A percentile compares a stretch with the other conserved stretches of the same genome.
phyloP scores from a whole-genome alignment of 306 rosid genomes.

The Cicer bijugum region DNA sequence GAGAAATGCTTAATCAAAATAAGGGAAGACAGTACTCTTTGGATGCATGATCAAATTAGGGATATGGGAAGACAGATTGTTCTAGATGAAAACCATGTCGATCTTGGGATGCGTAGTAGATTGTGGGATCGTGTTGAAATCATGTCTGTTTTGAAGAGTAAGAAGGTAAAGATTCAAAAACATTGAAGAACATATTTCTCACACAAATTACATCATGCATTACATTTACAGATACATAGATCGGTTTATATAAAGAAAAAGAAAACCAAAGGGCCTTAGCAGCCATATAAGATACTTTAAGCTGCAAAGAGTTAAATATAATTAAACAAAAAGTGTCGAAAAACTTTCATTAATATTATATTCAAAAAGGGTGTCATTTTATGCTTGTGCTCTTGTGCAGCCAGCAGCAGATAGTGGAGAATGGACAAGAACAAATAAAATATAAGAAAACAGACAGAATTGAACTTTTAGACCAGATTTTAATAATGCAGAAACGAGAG shows the following conservation, averaged over 20 bases:
- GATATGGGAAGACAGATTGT: conserved; percentile 78
- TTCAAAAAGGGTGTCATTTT: conserved; percentile 17
- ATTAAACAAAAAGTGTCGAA: neutral
- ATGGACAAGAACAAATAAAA: neutral
- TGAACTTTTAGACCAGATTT: neutral
- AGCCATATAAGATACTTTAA: neutral
- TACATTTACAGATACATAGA: neutral
- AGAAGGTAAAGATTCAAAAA: conserved; percentile 47
- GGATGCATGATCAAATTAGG: conserved; percentile 77
- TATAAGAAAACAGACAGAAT: neutral
- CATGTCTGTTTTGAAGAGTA: conserved; percentile 49
- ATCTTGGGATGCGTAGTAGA: conserved; percentile 62
- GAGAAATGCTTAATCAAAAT: conserved; percentile 63
- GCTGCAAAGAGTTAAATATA: neutral
- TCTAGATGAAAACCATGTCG: conserved; percentile 31
- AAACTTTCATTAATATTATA: conserved; percentile 2
- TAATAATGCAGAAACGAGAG: neutral
- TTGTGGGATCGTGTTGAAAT: conserved; percentile 64
- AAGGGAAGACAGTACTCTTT: conserved; percentile 41
- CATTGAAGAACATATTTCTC: neutral
- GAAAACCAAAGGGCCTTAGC: neutral
- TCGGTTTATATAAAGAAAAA: neutral
- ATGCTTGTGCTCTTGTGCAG: neutral
- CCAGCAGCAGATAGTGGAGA: neutral
- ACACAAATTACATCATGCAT: neutral